These are phyloP conservation scores for Lactifluus volemus DNA, from an alignment of 768 basidiomycete genomes.

Conservation along the genomic window DNA sequence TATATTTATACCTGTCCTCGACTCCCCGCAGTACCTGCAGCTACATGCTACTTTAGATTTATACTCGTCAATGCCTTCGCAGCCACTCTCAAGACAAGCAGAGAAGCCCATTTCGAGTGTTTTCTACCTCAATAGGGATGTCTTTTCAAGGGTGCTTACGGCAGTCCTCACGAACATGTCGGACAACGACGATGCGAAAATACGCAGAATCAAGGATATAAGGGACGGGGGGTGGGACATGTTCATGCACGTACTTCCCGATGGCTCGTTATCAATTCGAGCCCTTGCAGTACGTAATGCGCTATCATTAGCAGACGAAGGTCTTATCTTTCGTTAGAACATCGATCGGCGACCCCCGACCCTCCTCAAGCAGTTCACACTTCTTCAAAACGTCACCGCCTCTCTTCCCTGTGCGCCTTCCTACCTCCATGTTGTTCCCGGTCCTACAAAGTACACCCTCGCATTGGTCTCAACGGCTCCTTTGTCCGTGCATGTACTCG, in stretches of 20 bases:
- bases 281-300: slow-evolving; percentile 56
- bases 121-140: slow-evolving; percentile 63
- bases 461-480: slow-evolving; percentile 59
- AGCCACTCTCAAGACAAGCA: slow-evolving; percentile 23
- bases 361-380: slow-evolving; percentile 61
- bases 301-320: not conserved
- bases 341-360: slow-evolving; percentile 86
- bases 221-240: slow-evolving; percentile 70
- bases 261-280: slow-evolving; percentile 66
- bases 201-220: slow-evolving; percentile 49
- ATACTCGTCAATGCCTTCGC: slow-evolving; percentile 48
- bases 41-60: slow-evolving; percentile 73
- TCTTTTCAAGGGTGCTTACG: slow-evolving; percentile 42
- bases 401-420: slow-evolving; percentile 40
- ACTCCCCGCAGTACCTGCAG: slow-evolving; percentile 76
- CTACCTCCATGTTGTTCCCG: slow-evolving; percentile 47
- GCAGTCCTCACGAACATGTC: slow-evolving; percentile 29
- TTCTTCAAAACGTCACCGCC: slow-evolving; percentile 53
- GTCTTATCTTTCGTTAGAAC: slow-evolving; percentile 44
- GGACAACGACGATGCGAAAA: slow-evolving; percentile 38
- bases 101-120: slow-evolving; percentile 38
- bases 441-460: slow-evolving; percentile 29
- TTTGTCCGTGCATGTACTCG: slow-evolving; percentile 50
- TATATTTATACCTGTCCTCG: slow-evolving; percentile 81
- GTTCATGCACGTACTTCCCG: slow-evolving; percentile 60